A percentile compares a stretch with the other conserved stretches of the same genome.
Conservation (phyloP, 2,329 filamentous ascomycete species). For the Fusarium miscanthi region DNA sequence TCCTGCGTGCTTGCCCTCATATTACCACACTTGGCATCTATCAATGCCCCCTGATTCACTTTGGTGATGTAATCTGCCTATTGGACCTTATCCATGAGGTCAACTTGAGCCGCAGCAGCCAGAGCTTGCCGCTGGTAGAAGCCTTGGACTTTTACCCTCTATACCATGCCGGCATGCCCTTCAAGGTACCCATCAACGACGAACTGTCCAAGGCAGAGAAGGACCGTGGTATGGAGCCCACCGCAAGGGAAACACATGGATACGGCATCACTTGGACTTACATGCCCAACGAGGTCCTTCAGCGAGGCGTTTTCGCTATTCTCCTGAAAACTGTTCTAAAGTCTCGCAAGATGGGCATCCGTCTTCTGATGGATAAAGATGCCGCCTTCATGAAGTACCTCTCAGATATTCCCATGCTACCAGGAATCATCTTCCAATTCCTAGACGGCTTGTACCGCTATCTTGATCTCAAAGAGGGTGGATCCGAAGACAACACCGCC, state of each 20-base stretch:
- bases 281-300: conserved; percentile 40
- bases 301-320: conserved; percentile 50
- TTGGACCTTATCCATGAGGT: conserved; percentile 53
- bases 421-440: conserved; percentile 46
- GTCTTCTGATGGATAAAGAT: conserved; percentile 46
- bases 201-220: not conserved
- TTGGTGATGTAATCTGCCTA: conserved; percentile 50
- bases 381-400: conserved; percentile 49
- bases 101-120: conserved; percentile 41
- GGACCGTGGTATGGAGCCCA: not conserved
- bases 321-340: conserved; percentile 52
- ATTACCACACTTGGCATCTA: conserved; percentile 52
- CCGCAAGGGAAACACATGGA: not conserved
- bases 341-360: conserved; percentile 44
- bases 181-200: not conserved
- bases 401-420: conserved; percentile 44
- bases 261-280: conserved; percentile 50
- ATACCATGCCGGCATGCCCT: conserved; percentile 47
- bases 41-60: conserved; percentile 51
- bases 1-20: conserved; percentile 48
- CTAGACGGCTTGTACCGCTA: conserved; percentile 51
- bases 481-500: not conserved
- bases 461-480: conserved; percentile 30
- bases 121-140: conserved; percentile 28
- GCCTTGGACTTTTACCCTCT: conserved; percentile 51